Conservation (phyloP, 2,329 filamentous ascomycete species). For the Aureobasidium namibiae region DNA sequence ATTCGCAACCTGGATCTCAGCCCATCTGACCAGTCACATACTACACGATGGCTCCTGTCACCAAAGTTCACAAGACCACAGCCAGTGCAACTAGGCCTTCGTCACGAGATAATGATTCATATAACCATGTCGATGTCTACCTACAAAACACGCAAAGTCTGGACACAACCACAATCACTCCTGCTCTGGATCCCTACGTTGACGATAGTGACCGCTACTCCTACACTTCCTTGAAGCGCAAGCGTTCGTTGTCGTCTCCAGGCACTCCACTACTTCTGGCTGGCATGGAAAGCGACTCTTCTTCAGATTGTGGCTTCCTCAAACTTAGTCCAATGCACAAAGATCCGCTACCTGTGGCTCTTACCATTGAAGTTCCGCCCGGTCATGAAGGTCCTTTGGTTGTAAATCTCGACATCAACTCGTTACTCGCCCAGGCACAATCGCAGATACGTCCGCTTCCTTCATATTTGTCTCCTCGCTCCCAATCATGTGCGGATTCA, state of each 20-base stretch:
- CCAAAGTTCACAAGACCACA: neutral
- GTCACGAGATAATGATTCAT: neutral
- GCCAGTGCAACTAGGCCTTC: neutral
- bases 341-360: slow-evolving; percentile 24
- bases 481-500: neutral
- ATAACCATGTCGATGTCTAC: too few relatives aligned
- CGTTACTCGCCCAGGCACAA: slow-evolving; percentile 2
- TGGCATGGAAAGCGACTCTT: slow-evolving; percentile 26
- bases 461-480: neutral
- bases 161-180: slow-evolving; percentile 27
- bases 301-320: slow-evolving; percentile 17
- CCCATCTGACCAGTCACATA: neutral
- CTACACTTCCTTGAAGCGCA: slow-evolving; percentile 22
- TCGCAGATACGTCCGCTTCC: neutral
- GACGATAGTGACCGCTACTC: slow-evolving; percentile 25
- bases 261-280: slow-evolving; percentile 22
- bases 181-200: slow-evolving; percentile 24
- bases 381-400: slow-evolving; percentile 39
- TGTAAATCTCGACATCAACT: slow-evolving; percentile 31
- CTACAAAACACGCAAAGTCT: slow-evolving; percentile 20
- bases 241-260: slow-evolving; percentile 21
- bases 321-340: slow-evolving; percentile 16
- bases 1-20: neutral
- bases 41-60: neutral
- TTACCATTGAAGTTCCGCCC: slow-evolving; percentile 39